Evolutionary conservation across 2,329 filamentous ascomycete genomes (phyloP).

Genomic region (Chrysoporthe austroafricana): DNA sequence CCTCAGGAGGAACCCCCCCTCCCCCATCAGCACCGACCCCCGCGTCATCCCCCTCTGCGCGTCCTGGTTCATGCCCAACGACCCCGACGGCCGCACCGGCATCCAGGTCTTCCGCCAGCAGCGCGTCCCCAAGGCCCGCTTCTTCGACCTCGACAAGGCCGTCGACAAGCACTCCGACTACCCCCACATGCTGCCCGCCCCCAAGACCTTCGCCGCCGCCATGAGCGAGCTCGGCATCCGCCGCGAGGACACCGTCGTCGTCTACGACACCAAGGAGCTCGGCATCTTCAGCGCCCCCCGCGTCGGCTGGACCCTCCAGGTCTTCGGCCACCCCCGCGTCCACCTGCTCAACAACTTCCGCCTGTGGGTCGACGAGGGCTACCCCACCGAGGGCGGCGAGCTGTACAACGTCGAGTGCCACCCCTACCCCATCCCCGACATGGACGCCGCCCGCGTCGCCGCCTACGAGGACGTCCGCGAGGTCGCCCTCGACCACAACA

Average conservation of each 20-base stretch:
- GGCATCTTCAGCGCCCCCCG: slow-evolving; percentile 94
- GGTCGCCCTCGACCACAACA: slow-evolving; percentile 74
- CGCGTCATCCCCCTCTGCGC: slow-evolving; percentile 89
- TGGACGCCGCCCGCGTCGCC: slow-evolving; percentile 67
- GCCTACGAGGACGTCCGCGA: slow-evolving; percentile 83
- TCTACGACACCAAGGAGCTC: slow-evolving; percentile 89
- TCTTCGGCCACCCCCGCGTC: slow-evolving; percentile 87
- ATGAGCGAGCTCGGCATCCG: slow-evolving; percentile 90
- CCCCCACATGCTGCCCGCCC: slow-evolving; percentile 91
- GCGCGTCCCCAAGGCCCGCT: slow-evolving; percentile 86
- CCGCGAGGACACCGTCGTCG: slow-evolving; percentile 85
- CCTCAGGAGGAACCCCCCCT: slow-evolving; percentile 79
- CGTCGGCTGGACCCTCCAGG: slow-evolving; percentile 88
- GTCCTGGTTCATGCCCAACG: slow-evolving; percentile 95
- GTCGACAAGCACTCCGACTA: slow-evolving; percentile 88
- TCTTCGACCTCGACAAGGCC: slow-evolving; percentile 94
- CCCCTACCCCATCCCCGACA: slow-evolving; percentile 65
- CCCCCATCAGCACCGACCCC: slow-evolving; percentile 78
- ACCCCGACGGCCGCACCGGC: slow-evolving; percentile 70
- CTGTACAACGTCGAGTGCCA: slow-evolving; percentile 69
- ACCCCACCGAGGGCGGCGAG: slow-evolving; percentile 80
- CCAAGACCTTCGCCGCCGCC: slow-evolving; percentile 79
- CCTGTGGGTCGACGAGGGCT: slow-evolving; percentile 84
- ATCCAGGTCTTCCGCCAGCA: slow-evolving; percentile 78
- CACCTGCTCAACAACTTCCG: slow-evolving; percentile 96